Percentiles rank a stretch among this genome's conserved stretches.
Evolutionary conservation across 2,329 filamentous ascomycete species (phyloP).

Genomic region (Aspergillus fischeri): DNA sequence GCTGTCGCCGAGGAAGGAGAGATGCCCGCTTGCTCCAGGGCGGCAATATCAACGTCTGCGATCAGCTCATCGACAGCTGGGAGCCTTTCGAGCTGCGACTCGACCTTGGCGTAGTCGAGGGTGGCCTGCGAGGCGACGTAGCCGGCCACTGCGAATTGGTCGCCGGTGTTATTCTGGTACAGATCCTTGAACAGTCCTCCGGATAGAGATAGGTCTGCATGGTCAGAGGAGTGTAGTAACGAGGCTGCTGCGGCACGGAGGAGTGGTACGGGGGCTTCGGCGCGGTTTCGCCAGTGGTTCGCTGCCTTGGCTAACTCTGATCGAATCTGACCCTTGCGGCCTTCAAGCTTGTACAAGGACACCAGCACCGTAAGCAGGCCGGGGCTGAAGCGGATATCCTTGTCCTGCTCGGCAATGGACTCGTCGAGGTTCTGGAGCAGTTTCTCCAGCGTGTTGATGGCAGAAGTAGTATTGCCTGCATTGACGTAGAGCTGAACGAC

Average conservation of each 20-base stretch:
- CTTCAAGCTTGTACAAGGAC: constrained; percentile 71
- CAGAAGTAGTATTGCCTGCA: constrained; percentile 66
- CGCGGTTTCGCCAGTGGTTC: constrained; percentile 69
- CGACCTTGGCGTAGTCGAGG: constrained; percentile 33
- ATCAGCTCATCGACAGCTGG: constrained; percentile 40
- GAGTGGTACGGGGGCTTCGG: constrained; percentile 59
- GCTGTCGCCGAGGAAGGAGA: constrained; percentile 29
- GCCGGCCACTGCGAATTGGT: constrained; percentile 70
- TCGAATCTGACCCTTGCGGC: constrained; percentile 68
- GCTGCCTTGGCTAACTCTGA: constrained; percentile 74
- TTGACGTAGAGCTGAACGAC: constrained; percentile 76
- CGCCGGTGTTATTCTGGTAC: constrained; percentile 58
- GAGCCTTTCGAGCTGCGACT: constrained; percentile 35
- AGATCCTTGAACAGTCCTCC: constrained; percentile 75
- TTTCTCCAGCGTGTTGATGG: constrained; percentile 68
- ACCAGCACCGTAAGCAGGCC: constrained; percentile 78
- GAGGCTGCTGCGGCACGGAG: constrained; percentile 78
- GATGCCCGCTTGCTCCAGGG: constrained; percentile 45
- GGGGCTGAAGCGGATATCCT: constrained; percentile 74
- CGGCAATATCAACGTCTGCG: constrained; percentile 39
- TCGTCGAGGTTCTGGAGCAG: constrained; percentile 70
- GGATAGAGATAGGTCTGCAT: constrained; percentile 65
- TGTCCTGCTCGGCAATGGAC: constrained; percentile 51
- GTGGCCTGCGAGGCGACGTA: constrained; percentile 78
- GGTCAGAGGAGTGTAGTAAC: constrained; percentile 69